A percentile compares a stretch with the other conserved stretches of the same genome.
Evolutionary conservation across 2,329 filamentous ascomycete genomes (phyloP).

Genomic region (Pseudocercospora ulei): DNA sequence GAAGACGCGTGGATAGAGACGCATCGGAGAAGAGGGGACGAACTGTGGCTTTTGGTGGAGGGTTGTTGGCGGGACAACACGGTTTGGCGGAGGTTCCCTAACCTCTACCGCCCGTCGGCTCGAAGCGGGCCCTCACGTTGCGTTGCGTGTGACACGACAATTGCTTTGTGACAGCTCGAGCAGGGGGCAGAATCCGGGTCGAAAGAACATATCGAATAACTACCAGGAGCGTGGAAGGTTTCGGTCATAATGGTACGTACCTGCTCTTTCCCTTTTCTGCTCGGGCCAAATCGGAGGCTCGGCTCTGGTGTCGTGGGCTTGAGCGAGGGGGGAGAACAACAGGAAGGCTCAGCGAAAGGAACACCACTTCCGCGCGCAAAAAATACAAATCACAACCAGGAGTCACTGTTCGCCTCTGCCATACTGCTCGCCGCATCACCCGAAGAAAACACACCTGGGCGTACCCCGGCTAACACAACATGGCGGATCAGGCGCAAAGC

Average conservation of each 20-base stretch:
- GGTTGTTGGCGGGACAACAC: not conserved
- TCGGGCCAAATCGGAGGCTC: conserved; percentile 2
- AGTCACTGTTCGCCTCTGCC: too few relatives aligned
- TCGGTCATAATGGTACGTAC: conserved; percentile 6
- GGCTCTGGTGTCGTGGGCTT: not conserved
- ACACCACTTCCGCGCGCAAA: not conserved
- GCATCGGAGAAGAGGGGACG: not conserved
- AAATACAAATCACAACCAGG: too few relatives aligned
- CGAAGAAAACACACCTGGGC: not conserved
- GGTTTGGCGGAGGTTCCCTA: not conserved
- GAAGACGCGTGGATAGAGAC: too few relatives aligned
- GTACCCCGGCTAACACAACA: conserved; percentile 11
- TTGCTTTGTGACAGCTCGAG: conserved; percentile 5
- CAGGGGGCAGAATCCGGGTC: not conserved
- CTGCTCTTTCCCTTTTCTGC: conserved; percentile 9
- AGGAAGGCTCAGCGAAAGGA: not conserved
- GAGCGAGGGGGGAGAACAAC: not conserved
- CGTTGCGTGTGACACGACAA: not conserved
- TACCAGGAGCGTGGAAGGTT: conserved; percentile 1
- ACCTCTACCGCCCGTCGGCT: not conserved
- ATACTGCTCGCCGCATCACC: too few relatives aligned
- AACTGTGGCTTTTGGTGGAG: not conserved
- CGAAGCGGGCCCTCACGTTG: conserved; percentile 3
- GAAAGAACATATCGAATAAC: not conserved
- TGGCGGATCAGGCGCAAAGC: conserved; percentile 56